phyloP scores from a whole-genome alignment of 2,329 filamentous ascomycete species.

The Fusarium nanum region DNA sequence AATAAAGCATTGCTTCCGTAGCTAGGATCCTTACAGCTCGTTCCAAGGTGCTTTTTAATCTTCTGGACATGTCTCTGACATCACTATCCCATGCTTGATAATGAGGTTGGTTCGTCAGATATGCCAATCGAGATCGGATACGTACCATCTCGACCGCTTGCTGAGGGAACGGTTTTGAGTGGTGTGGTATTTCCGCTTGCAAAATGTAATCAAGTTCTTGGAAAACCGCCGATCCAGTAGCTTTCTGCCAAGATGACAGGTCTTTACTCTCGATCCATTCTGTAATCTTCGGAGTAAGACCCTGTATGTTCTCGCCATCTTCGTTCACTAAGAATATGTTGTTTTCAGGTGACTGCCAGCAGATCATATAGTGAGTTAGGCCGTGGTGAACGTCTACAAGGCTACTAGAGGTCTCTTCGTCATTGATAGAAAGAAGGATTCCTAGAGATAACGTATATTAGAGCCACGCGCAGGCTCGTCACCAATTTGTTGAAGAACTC shows the following conservation, averaged over 20 bases:
- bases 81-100: not conserved
- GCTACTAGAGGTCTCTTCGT: fast-evolving
- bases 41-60: not conserved
- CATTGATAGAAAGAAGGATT: not conserved
- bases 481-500: not conserved
- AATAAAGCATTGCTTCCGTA: too few species aligned
- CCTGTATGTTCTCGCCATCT: fast-evolving
- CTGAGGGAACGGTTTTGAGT: not conserved
- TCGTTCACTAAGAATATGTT: not conserved
- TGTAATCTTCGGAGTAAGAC: not conserved
- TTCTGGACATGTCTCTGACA: not conserved
- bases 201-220: not conserved
- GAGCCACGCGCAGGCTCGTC: not conserved
- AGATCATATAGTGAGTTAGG: not conserved
- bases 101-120: not conserved
- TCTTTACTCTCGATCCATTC: not conserved
- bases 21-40: not conserved
- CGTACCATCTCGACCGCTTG: not conserved
- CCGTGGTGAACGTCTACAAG: fast-evolving
- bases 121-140: not conserved
- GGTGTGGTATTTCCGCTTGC: not conserved
- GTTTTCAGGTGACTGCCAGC: not conserved
- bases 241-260: not conserved
- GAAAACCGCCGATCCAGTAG: not conserved
- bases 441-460: not conserved